Percentiles rank a stretch among this genome's conserved stretches.
These are phyloP conservation scores for Wickerhamomyces pijperi DNA, from an alignment of 805 yeast genomes.

Conservation along the genomic window DNA sequence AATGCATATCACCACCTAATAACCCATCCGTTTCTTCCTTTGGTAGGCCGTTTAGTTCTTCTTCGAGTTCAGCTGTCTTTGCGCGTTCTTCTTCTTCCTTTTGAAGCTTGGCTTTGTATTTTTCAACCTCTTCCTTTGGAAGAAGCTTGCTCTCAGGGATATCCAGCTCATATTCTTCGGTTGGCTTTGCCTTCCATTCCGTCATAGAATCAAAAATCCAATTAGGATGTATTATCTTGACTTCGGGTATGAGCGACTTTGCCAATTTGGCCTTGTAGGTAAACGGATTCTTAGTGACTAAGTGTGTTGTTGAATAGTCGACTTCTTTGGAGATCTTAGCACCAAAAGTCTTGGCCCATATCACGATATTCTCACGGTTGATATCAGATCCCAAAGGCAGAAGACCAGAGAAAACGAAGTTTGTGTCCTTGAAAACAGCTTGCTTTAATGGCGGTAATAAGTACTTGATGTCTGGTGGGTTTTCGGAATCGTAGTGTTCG, in stretches of 20 bases:
- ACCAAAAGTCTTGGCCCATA: slow-evolving; percentile 90
- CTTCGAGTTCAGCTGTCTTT: slow-evolving; percentile 23
- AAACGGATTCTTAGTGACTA: slow-evolving; percentile 68
- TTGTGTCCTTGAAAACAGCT: slow-evolving; percentile 53
- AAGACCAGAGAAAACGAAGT: slow-evolving; percentile 78
- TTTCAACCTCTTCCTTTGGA: slow-evolving; percentile 28
- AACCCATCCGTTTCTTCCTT: slow-evolving; percentile 30
- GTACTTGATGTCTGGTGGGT: slow-evolving; percentile 54
- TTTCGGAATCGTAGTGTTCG: slow-evolving; percentile 31
- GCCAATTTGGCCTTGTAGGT: slow-evolving; percentile 84
- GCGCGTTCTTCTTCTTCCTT: slow-evolving; percentile 24
- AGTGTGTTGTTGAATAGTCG: slow-evolving; percentile 70
- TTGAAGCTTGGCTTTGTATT: slow-evolving; percentile 20
- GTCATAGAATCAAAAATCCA: slow-evolving; percentile 87
- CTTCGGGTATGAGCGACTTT: slow-evolving; percentile 40
- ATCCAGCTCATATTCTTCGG: slow-evolving; percentile 42
- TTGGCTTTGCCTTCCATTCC: slow-evolving; percentile 56
- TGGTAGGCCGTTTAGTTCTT: slow-evolving; percentile 3
- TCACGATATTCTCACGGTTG: slow-evolving; percentile 74
- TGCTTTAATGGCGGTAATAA: slow-evolving; percentile 69
- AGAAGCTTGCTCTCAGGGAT: slow-evolving; percentile 37
- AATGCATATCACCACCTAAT: slow-evolving; percentile 20
- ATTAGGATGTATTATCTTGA: slow-evolving; percentile 78
- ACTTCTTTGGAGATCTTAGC: slow-evolving; percentile 71
- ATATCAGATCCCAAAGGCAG: slow-evolving; percentile 72